Evolutionary conservation across 2,329 filamentous ascomycete species (phyloP).

Genomic region (Diaporthe australafricana): DNA sequence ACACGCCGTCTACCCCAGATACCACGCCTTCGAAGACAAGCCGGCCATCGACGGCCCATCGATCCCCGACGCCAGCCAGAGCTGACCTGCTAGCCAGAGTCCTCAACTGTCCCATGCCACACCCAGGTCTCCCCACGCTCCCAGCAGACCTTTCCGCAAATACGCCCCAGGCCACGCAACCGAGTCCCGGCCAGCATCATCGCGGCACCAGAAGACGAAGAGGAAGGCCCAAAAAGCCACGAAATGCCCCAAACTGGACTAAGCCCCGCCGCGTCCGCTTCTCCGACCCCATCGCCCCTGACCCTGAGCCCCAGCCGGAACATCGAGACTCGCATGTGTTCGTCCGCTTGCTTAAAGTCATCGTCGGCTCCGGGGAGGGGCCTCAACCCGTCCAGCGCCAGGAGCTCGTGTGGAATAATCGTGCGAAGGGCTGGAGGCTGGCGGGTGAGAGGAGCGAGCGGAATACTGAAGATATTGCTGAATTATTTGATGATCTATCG

Average conservation of each 20-base stretch:
- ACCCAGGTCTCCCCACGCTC: background rate
- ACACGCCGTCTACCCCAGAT: background rate
- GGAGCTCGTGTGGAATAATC: background rate
- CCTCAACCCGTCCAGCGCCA: background rate
- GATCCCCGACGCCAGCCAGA: background rate
- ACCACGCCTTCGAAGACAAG: background rate
- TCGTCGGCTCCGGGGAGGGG: background rate
- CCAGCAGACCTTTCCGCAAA: no score
- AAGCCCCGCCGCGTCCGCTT: background rate
- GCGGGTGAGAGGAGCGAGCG: background rate
- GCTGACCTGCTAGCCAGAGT: background rate
- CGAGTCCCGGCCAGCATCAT: background rate
- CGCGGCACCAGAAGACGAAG: background rate
- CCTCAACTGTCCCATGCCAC: background rate
- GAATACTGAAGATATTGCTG: background rate
- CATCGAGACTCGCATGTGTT: background rate
- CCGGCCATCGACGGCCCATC: background rate
- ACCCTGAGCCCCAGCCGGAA: background rate
- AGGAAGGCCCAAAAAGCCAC: background rate
- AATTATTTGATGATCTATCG: background rate
- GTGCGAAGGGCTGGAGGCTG: background rate
- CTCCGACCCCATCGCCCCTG: background rate
- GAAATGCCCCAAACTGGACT: constrained; percentile 17
- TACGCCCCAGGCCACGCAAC: background rate
- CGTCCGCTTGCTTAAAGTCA: background rate